A percentile compares a stretch with the other conserved stretches of the same genome.
phyloP scores from a whole-genome alignment of 1,284 basidiomycete species.

The Farysia itapuensis region DNA sequence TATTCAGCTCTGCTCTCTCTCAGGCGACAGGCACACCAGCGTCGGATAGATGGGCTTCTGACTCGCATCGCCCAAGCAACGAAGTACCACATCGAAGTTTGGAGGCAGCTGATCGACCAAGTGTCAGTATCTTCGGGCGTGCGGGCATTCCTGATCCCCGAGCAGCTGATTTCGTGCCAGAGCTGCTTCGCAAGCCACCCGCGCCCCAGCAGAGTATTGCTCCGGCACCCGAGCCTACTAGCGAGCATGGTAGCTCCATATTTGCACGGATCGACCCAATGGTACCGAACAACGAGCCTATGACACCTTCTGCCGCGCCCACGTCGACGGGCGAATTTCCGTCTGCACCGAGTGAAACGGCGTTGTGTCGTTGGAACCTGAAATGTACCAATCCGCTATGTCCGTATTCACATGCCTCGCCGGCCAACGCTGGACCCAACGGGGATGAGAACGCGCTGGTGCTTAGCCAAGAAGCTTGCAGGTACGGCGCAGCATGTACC shows the following conservation, averaged over 20 bases:
- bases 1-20: constrained; percentile 10
- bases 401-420: constrained; percentile 51
- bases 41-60: no score
- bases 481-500: constrained; percentile 35
- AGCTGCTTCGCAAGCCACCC: neutral
- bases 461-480: constrained; percentile 46
- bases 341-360: constrained; percentile 24
- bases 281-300: constrained; percentile 43
- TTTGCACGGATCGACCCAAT: constrained; percentile 51
- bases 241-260: constrained; percentile 28
- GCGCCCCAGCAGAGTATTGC: neutral
- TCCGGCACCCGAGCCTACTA: neutral
- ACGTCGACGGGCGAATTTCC: constrained; percentile 23
- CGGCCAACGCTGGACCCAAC: constrained; percentile 35
- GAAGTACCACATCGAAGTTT: neutral
- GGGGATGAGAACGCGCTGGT: constrained; percentile 47
- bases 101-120: neutral
- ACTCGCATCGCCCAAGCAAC: no score
- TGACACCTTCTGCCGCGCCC: constrained; percentile 1
- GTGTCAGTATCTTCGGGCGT: constrained; percentile 50
- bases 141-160: constrained; percentile 52
- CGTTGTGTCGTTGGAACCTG: constrained; percentile 48
- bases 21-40: constrained; percentile 8
- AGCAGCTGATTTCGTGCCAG: constrained; percentile 48
- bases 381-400: constrained; percentile 56